These are phyloP conservation scores for Apophysomyces elegans DNA, from an alignment of 371 early-diverging fungal species.

Conservation along the genomic window DNA sequence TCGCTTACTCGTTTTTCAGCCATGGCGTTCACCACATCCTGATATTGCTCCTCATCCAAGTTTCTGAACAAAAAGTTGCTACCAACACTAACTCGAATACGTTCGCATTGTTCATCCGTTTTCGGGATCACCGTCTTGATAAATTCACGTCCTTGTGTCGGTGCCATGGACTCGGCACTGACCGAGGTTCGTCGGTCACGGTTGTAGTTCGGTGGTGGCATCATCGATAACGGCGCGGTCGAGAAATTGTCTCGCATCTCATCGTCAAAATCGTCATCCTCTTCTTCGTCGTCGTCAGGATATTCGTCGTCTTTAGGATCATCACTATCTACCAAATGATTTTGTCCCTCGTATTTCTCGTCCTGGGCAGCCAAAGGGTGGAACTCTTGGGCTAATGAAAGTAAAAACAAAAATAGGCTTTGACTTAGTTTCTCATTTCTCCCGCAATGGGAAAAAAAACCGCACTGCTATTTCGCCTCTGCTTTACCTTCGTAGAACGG, in stretches of 20 bases:
- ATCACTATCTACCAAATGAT: conserved; percentile 17
- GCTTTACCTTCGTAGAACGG: conserved; percentile 15
- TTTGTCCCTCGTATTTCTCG: conserved; percentile 9
- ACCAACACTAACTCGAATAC: conserved; percentile 78
- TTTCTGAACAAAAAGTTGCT: conserved; percentile 90
- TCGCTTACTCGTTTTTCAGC: conserved; percentile 75
- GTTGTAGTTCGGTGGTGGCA: conserved; percentile 50
- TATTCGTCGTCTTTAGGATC: conserved; percentile 36
- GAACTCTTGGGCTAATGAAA: conserved; percentile 16
- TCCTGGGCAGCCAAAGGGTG: conserved; percentile 23
- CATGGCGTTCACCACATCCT: conserved; percentile 55
- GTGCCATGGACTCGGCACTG: conserved; percentile 94
- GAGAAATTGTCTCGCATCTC: conserved; percentile 50
- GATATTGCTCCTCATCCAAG: conserved; percentile 65
- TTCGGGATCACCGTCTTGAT: conserved; percentile 85
- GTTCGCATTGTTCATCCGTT: conserved; percentile 73
- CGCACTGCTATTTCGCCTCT: background rate
- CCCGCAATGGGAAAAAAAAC: no score
- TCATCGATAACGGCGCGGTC: conserved; percentile 27
- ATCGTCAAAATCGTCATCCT: conserved; percentile 23
- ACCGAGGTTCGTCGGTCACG: conserved; percentile 91
- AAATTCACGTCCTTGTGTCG: conserved; percentile 74
- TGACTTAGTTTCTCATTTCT: background rate
- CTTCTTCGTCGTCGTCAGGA: conserved; percentile 45
- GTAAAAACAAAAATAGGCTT: background rate